Conservation (phyloP, 2,329 filamentous ascomycete species). For the Fusarium clavum region DNA sequence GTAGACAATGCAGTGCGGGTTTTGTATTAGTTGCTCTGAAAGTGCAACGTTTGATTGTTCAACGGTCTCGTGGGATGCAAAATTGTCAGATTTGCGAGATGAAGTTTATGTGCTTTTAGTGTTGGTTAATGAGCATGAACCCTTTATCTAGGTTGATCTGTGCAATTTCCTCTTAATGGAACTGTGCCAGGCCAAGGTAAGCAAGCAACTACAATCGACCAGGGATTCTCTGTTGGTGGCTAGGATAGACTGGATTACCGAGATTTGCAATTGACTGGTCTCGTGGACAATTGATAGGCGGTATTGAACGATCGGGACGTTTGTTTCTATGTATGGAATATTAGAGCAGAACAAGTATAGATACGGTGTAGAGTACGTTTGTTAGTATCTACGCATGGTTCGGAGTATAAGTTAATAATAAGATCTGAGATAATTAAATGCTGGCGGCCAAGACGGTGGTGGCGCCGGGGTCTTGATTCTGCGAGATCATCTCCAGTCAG, state of each 20-base stretch:
- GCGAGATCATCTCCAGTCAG: conserved; percentile 20
- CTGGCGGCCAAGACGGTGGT: conserved; percentile 21
- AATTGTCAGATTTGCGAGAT: conserved; percentile 1
- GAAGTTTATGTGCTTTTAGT: conserved; percentile 1
- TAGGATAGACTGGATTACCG: conserved; percentile 36
- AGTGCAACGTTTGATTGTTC: conserved; percentile 1
- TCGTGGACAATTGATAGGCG: conserved; percentile 6
- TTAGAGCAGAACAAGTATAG: neutral
- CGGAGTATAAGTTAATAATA: neutral
- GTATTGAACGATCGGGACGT: neutral
- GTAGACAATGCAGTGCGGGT: conserved; percentile 6
- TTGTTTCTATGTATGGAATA: conserved; percentile 41
- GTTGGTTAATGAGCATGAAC: conserved; percentile 3
- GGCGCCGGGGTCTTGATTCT: conserved; percentile 10
- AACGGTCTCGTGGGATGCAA: neutral
- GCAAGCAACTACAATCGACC: conserved; percentile 9
- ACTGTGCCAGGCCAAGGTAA: conserved; percentile 1
- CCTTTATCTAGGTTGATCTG: conserved; percentile 5
- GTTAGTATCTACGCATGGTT: neutral
- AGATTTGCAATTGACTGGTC: conserved; percentile 39
- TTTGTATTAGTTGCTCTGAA: conserved; percentile 31
- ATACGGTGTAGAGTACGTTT: neutral
- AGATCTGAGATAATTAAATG: conserved; percentile 1
- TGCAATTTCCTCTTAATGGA: conserved; percentile 6
- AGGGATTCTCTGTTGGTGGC: conserved; percentile 16